Evolutionary conservation across 2,329 filamentous ascomycete genomes (phyloP).

Genomic region (Fonsecaea pedrosoi): DNA sequence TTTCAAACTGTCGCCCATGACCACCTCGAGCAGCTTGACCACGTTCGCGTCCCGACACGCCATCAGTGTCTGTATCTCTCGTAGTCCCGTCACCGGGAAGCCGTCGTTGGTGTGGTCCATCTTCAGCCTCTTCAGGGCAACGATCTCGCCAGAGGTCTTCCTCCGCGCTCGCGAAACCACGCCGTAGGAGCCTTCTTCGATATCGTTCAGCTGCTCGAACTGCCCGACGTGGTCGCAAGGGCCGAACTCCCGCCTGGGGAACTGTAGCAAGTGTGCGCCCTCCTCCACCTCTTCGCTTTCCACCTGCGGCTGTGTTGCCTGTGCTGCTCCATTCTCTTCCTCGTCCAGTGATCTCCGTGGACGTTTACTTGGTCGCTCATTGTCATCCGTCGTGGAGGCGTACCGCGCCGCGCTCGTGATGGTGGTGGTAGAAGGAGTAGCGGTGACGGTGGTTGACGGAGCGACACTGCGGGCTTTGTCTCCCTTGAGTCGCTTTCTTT

Average conservation of each 20-base stretch:
- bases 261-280: slow-evolving; percentile 69
- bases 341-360: slow-evolving; percentile 65
- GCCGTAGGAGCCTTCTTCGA: slow-evolving; percentile 96
- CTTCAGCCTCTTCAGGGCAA: slow-evolving; percentile 93
- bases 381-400: slow-evolving; percentile 39
- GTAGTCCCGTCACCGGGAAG: slow-evolving; percentile 87
- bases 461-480: slow-evolving; percentile 72
- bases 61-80: slow-evolving; percentile 90
- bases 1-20: slow-evolving; percentile 71
- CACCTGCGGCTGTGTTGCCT: slow-evolving; percentile 29
- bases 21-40: slow-evolving; percentile 80
- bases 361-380: slow-evolving; percentile 62
- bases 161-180: slow-evolving; percentile 87
- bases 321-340: slow-evolving; percentile 39
- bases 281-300: slow-evolving; percentile 23
- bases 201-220: slow-evolving; percentile 92
- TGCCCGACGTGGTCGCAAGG: slow-evolving; percentile 79
- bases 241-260: slow-evolving; percentile 72
- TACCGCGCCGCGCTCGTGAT: slow-evolving; percentile 29
- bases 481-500: slow-evolving; percentile 82
- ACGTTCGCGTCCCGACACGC: slow-evolving; percentile 83
- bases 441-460: slow-evolving; percentile 45
- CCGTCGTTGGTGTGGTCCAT: slow-evolving; percentile 77
- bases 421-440: no score
- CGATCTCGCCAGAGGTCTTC: slow-evolving; percentile 74